Evolutionary conservation across 2,329 filamentous ascomycete genomes (phyloP), one percentile per base, ranked within the genome.

Genomic region (Penicillium fuscoglaucum): DNA sequence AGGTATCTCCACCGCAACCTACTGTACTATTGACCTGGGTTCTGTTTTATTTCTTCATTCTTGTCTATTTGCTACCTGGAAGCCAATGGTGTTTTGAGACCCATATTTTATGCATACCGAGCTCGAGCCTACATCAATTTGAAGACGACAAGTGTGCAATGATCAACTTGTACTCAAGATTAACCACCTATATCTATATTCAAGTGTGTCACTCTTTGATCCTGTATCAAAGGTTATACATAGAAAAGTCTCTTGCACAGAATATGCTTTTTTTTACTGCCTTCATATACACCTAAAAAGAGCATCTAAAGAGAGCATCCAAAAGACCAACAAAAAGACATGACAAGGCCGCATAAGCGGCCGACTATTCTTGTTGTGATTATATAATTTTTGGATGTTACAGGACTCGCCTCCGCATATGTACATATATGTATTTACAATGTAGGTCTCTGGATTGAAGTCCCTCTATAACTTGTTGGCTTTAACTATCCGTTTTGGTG

Each of bases 1-100:
- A 58, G 47, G 57, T 43, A 39, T 56, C 57, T 21, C 55, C 55
- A 59, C 64, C 62, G 63, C 58, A 59, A 62, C 58, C 53, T 63
- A 66, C 55, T 71, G 67, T 72, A 70, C 66, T 67, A 71, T 72
- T 72, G 63, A 65, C 58, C 40, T 59, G 58, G 59, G 49, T 55
- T 59, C 47, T 56, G 59, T 60, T 59, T 59, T 46, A 58, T 63
- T 61, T 57, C 52, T 52, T 58, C 55, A 39, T 49, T 62, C 53
- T 64, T 66, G 59, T 41, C 59, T 59, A 57, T 58, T 60, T 63
- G 51, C 45, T 54, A 57, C 55, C 33, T 58, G 43, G 48, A 56
- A 55, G 54, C 31, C 47, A 55, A 54, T 54, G 50, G 58, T 58
- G 33, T 61, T 65, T 43, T 62, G 21, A 57, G 29, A 12, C 59